Conservation (phyloP, 2,329 filamentous ascomycete genomes). For the Chalaropsis ovoidea region DNA sequence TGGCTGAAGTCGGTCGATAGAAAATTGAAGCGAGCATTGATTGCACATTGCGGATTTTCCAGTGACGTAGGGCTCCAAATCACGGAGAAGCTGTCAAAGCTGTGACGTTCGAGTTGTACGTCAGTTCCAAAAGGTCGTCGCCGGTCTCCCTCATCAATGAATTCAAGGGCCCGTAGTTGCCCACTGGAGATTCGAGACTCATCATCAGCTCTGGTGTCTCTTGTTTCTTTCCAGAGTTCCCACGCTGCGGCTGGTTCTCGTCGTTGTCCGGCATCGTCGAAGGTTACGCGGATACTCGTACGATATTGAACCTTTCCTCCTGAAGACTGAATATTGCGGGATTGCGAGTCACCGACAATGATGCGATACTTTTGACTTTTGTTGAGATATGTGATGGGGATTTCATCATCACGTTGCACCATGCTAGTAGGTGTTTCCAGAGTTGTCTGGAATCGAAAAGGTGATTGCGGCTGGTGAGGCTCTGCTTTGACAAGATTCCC, state of each 20-base stretch:
- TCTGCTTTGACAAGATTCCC: neutral
- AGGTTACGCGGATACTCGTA: constrained; percentile 89
- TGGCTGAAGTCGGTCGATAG: constrained; percentile 97
- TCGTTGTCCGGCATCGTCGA: constrained; percentile 90
- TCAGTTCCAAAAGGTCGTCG: constrained; percentile 46
- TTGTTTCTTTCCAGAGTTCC: constrained; percentile 89
- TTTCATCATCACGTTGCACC: constrained; percentile 81
- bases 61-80: constrained; percentile 69
- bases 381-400: constrained; percentile 95
- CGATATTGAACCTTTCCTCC: constrained; percentile 61
- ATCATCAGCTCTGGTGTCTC: constrained; percentile 59
- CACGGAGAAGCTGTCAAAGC: constrained; percentile 89
- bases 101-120: constrained; percentile 62
- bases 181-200: constrained; percentile 91
- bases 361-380: constrained; percentile 92
- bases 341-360: constrained; percentile 66
- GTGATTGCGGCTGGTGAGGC: constrained; percentile 13
- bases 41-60: constrained; percentile 62
- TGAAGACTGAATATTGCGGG: constrained; percentile 38
- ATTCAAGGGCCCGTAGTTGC: constrained; percentile 89
- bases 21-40: constrained; percentile 95
- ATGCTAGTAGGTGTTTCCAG: constrained; percentile 93
- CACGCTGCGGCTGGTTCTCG: constrained; percentile 73
- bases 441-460: constrained; percentile 79
- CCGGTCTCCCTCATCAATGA: constrained; percentile 63